phyloP scores from a whole-genome alignment of 2,329 filamentous ascomycete genomes.

The Nigrospora oryzae region DNA sequence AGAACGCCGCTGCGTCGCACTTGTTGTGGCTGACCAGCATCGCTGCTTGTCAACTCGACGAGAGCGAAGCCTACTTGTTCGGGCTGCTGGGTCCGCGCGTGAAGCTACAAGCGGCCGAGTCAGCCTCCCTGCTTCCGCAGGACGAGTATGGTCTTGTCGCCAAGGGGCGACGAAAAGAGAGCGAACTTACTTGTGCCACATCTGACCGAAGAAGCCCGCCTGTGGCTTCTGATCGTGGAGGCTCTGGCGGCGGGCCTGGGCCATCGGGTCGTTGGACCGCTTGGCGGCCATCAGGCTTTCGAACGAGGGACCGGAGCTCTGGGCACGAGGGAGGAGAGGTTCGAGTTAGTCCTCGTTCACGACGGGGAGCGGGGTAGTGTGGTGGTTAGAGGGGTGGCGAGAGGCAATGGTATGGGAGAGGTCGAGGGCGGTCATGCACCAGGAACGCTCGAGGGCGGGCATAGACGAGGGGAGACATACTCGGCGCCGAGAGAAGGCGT shows the following conservation, averaged over 20 bases:
- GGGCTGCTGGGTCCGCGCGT: constrained; percentile 11
- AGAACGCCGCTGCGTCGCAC: no score
- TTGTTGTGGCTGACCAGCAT: no score
- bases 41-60: no score
- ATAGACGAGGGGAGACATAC: constrained; percentile 1
- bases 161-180: not conserved
- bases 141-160: no score
- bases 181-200: constrained; percentile 47
- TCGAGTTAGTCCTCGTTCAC: no score
- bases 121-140: not conserved
- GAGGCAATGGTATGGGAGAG: not conserved
- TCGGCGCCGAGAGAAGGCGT: constrained; percentile 1
- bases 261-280: constrained; percentile 31
- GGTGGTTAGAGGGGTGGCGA: no score
- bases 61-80: no score
- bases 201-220: constrained; percentile 40
- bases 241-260: constrained; percentile 41
- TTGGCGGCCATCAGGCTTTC: constrained; percentile 43
- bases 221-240: constrained; percentile 43
- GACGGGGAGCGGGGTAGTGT: no score
- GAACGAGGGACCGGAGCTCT: constrained; percentile 43
- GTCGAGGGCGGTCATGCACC: not conserved
- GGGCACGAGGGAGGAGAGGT: not conserved
- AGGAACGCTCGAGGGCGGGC: no score
- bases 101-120: constrained; percentile 10